These are phyloP conservation scores for Mycena vitilis DNA, from an alignment of 768 basidiomycete genomes.

Conservation along the genomic window DNA sequence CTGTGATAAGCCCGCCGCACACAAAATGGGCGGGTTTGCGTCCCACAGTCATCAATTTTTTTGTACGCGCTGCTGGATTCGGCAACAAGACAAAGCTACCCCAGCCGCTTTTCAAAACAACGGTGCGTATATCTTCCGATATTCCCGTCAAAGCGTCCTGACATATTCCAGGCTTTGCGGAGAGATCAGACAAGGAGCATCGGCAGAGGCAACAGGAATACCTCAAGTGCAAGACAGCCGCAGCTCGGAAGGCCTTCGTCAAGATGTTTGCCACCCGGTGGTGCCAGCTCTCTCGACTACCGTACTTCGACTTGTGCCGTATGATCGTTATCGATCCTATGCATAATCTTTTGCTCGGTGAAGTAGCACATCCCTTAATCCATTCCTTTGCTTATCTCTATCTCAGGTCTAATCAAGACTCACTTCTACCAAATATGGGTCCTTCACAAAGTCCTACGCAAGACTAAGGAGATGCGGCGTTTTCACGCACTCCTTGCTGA, in stretches of 20 bases:
- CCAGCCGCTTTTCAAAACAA: constrained; percentile 35
- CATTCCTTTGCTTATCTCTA: neutral
- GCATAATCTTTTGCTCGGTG: constrained; percentile 46
- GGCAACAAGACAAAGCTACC: constrained; percentile 38
- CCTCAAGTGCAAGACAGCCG: neutral
- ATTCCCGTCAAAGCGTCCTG: neutral
- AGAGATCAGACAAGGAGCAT: neutral
- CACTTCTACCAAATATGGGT: constrained; percentile 34
- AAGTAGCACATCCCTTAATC: too few species aligned
- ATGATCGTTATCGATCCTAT: constrained; percentile 48
- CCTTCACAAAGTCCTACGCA: too few species aligned
- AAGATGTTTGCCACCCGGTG: neutral
- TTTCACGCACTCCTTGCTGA: too few species aligned
- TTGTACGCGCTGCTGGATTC: constrained; percentile 50
- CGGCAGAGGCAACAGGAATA: neutral
- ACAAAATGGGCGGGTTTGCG: constrained; percentile 37
- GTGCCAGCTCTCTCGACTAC: constrained; percentile 28
- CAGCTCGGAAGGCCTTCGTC: neutral
- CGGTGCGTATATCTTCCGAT: neutral
- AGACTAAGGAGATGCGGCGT: too few species aligned
- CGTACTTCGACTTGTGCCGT: constrained; percentile 43
- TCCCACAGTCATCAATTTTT: constrained; percentile 45
- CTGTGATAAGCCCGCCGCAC: too few species aligned
- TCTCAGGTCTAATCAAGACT: constrained; percentile 30
- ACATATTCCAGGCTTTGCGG: neutral